Evolutionary conservation across 257 asterid genomes (phyloP).

Genomic region (Linaria vulgaris): DNA sequence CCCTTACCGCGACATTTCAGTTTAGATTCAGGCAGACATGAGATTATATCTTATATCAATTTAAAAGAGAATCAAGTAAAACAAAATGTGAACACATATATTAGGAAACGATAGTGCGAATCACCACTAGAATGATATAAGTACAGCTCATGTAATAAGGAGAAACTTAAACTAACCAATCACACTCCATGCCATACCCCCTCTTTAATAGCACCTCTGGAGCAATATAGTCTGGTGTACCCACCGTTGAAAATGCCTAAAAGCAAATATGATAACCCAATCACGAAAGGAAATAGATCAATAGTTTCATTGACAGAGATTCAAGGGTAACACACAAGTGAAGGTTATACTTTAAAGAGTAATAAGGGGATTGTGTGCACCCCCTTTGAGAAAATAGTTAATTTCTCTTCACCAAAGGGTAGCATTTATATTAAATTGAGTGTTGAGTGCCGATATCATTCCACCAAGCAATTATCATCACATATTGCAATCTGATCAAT

Average conservation of each 20-base stretch:
- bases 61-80: constrained; percentile 17
- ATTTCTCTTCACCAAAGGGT: background rate
- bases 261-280: constrained; percentile 28
- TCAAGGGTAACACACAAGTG: no score
- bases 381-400: background rate
- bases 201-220: constrained; percentile 96
- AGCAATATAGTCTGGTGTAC: constrained; percentile 98
- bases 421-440: background rate
- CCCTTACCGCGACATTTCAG: constrained; percentile 2
- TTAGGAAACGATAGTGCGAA: background rate
- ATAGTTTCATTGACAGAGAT: background rate
- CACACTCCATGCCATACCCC: constrained; percentile 99
- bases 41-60: background rate
- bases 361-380: background rate
- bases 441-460: background rate
- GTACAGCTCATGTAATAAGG: background rate
- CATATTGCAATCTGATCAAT: background rate
- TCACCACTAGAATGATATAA: constrained; percentile 7
- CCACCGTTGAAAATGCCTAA: constrained; percentile 98
- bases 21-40: background rate
- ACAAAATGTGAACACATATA: constrained; percentile 15
- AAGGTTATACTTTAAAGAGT: no score
- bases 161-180: constrained; percentile 64
- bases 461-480: background rate
- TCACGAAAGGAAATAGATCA: constrained; percentile 13